Evolutionary conservation across 148 eudicot genomes (phyloP), one percentile per base, ranked within the genome.

Genomic region (Vaccinium darrowii): DNA sequence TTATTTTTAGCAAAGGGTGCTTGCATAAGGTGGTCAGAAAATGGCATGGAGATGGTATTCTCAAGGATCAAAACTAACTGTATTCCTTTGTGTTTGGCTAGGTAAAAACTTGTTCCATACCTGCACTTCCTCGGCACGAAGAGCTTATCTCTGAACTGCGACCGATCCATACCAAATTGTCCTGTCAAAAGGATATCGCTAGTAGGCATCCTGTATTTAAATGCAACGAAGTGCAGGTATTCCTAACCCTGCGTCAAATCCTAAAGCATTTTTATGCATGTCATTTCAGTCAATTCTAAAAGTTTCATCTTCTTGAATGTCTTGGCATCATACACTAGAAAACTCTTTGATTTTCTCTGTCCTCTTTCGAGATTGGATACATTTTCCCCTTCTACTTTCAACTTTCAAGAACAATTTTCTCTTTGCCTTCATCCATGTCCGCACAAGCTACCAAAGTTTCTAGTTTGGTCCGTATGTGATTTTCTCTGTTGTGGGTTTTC

Each of bases 221-320:
- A 81, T 95, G 93, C 89, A 94, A 85, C 82, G 95, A 92, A 86
- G 89, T 84, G 65, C 98, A 97, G 99, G 99, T 97, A 92, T 57
- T 58, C 81, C 7, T 76, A 3, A 82, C 75, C 58, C 49, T 12
- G 21, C 7, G 33, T 15, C 49, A 82, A 54, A 15, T 13, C 39
- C 76, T 43, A 47, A 49, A 10, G 53, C 16, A 19, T 69, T 43
- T 47, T 19, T 7, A 57, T 47, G 12, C 33, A 72, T 71, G n/a
- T 33, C 23, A 52, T 16, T 53, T 72, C 6, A 27, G 53, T 71
- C 78, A 53, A 51, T 11, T 10, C 30, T 19, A 30, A 16, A 53
- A 7, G 63, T 73, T 74, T 74, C 33, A 83, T 36, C 19, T 83
- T 54, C 52, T 19, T 27, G 53, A 21, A 36, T 33, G 72, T 15